Evolutionary conservation across 352 stramenopile genomes (phyloP), one percentile per base, ranked within the genome.

Genomic region (Pythium coloratum): DNA sequence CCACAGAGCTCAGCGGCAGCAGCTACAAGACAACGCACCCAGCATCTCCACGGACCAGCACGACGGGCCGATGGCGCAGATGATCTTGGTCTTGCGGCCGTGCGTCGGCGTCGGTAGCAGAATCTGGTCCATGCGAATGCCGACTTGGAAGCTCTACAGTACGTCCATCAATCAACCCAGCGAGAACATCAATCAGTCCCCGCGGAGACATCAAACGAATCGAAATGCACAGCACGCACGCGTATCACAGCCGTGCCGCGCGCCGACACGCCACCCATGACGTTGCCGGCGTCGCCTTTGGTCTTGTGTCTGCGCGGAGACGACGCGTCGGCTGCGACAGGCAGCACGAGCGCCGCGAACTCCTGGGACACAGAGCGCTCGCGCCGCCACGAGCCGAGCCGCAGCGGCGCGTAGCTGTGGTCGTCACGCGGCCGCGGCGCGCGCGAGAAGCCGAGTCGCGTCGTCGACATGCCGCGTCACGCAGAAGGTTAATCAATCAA

Each of bases 51-150:
- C 84, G 16, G 91, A 95, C 95, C 96, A 99, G 60, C 90, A 99
- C 9, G 97, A 89, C 20, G 98, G 98, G 14, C 98, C 98, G 66
- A 99, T 88, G 6, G 98, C 99, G 69, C 97, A 99, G 10, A 99
- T 94, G 76, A 99, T 99, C 84, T 99, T 99, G 54, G 96, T 99
- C 69, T 97, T 97, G 42, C 96, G 91, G 13, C 68, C 73, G n/a
- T 71, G 76, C 6, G 59, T 55, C 6, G 59, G 75, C 24, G 82
- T 89, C 6, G 78, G 82, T 38, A 73, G 74, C 13, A 96, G 56
- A 34, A 96, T 90, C 70, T 94, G 88, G 58, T 87, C 75, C 26
- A 89, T 61, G 24, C 79, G 69, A 59, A 94, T 88, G 8, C 84
- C 86, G 7, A 92, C 77, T 44, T 90, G 76, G 60, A 91, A 91